Evolutionary conservation across 441 rosid genomes (phyloP), one percentile per base, ranked within the genome.

Genomic region (Eruca vesicaria): DNA sequence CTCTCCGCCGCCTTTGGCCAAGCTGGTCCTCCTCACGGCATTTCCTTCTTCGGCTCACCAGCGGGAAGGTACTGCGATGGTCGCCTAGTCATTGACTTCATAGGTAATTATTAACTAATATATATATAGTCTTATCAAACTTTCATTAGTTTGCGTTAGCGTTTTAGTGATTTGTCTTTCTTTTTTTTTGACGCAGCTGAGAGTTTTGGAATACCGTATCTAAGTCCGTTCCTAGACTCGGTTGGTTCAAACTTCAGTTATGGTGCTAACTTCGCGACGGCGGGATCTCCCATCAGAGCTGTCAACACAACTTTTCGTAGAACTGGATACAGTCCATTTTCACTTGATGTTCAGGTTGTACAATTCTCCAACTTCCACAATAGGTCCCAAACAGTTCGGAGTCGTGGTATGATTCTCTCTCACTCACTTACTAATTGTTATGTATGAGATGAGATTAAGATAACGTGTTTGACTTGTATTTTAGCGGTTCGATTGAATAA

Each of bases 211-310:
- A 19, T 89, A 16, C 90, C 92, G 2, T 84, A 85, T 52, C 78
- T 88, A 21, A 90, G 92, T 26, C 90, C 94, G 38, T 90, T 82
- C 64, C 90, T 92, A 0, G 93, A 88, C 60, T 81, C 97, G 0
- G 78, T 92, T 9, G 96, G 96, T 11, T 77, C 79, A 76, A 88
- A 86, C 77, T 92, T 88, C 66, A 81, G 71, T 58, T 82, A 86
- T 9, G 97, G 97, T 6, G 90, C 91, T 66, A 90, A 90, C 79
- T 92, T 89, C 29, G 97, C 97, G 3, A 88, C 96, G 0, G 90
- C 94, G 0, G 97, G 94, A 14, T 92, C 96, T 2, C 87, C 94
- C 26, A 74, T 92, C 32, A 84, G 92, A 78, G 92, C 90, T 36
- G 86, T 83, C 60, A 88, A 88, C 81, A 74, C 89, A 0, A 87